Evolutionary conservation across 2,329 filamentous ascomycete genomes (phyloP), one percentile per base, ranked within the genome.

Genomic region (Cladophialophora exuberans): DNA sequence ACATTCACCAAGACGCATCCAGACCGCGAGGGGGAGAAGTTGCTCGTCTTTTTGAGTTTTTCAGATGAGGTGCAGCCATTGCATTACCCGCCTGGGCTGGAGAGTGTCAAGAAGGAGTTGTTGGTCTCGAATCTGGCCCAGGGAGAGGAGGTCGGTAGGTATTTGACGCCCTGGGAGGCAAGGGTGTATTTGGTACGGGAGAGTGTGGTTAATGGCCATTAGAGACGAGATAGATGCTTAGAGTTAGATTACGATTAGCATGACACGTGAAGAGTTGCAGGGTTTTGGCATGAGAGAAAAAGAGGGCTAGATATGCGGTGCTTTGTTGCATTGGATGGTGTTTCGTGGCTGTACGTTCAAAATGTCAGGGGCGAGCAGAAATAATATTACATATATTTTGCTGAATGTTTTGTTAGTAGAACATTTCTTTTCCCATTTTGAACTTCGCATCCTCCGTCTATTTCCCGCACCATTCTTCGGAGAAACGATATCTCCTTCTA

Each of bases 1-100:
- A 76, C 80, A 0, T 83, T 87, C 43, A 68, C 79, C 2, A 65
- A 65, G 50, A 81, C 75, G 6, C 72, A 70, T 38, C 49, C 54
- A 17, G 53, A 56, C 17, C 31, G 46, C 13, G 31, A 41, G 7
- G 33, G 39, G 6, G 43, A 54, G 47, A 60, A 59, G 38, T 17
- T 64, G 17, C 36, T 65, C 10, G 59, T 63, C 7, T 60, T 62
- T 20, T 53, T 60, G 47, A 65, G 48, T 38, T 65, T 65, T 42
- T 64, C 63, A 7, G 54, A 65, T 33, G 45, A 62, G 15, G 45
- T 41, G 15, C 52, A 65, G 45, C 61, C 60, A 11, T 18, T 63
- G 44, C 59, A 63, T 28, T 59, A 57, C 35, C 63, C 63, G 11
- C 42, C 20, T 17, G 50, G 48, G 4, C 23, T 63, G 48, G 55